phyloP scores from a whole-genome alignment of 176 grass and related monocot species.

The Calamus simplicifolius region DNA sequence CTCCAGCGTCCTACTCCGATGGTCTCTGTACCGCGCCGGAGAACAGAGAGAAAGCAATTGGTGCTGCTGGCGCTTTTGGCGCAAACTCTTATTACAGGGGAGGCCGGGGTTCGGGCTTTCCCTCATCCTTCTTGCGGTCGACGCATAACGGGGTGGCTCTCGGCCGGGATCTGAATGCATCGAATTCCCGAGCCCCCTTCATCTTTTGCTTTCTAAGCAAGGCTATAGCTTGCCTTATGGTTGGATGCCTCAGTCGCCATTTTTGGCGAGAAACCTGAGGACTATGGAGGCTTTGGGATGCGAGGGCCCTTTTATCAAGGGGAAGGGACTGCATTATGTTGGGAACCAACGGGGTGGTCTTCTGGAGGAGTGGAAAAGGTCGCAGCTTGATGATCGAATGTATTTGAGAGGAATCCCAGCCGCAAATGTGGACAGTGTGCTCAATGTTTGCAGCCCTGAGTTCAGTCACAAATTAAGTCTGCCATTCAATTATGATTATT shows the following conservation, averaged over 20 bases:
- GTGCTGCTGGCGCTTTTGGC: background rate
- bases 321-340: background rate
- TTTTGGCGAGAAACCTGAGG: background rate
- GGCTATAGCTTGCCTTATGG: background rate
- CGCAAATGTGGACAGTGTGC: slow-evolving; percentile 11
- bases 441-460: slow-evolving; percentile 15
- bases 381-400: background rate
- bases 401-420: background rate
- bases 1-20: too few species aligned
- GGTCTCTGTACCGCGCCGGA: background rate
- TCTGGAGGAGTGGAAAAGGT: background rate
- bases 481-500: slow-evolving; percentile 35
- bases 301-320: slow-evolving; percentile 5
- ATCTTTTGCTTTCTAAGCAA: background rate
- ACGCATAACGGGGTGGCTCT: background rate
- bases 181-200: background rate
- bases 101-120: background rate
- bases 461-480: slow-evolving; percentile 11
- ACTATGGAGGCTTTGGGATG: slow-evolving; percentile 2
- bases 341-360: background rate
- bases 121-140: background rate
- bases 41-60: background rate
- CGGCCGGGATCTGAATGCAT: background rate
- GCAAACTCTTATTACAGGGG: background rate
- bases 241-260: background rate